Base-by-base conservation (phyloP, 495 filamentous ascomycete species). In the Penicillium robsamsonii region DNA sequence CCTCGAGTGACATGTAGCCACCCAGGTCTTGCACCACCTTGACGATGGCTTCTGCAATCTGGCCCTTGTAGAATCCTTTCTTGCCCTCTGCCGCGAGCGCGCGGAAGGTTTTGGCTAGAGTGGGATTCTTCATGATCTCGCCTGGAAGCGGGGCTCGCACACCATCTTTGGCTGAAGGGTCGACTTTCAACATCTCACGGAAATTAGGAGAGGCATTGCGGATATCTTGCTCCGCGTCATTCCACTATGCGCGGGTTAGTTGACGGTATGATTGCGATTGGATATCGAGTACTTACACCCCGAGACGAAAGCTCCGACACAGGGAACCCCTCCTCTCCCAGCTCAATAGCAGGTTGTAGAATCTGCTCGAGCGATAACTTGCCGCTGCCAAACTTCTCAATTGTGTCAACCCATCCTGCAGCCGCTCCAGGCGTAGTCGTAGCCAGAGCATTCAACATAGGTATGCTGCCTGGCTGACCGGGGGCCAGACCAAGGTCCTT, bases 331-430 rank as follows among this genome's bases (percentile, higher is more conserved):
- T 91, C 82, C 68, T 97, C 92, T 0, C 84, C 94, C 11, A 97
- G 78, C 64, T 89, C 83, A 62, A 96, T 91, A 0, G 90, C 94
- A 11, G 94, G 93, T 35, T 74, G 76, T 24, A 98, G 74, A 44
- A 97, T 87, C 66, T 96, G 84, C 63, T 84, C 78, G 70, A 98
- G 55, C 0, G 78, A 83, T 27, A 97, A 55, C 71, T 88, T 96
- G 3, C 91, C 90, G 67, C 91, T 96, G 4, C 94, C 94, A 70
- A 97, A 97, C 46, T 81, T 86, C 72, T 92, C 85, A n/a, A 97
- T 79, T 1, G 86, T 87, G 70, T 98, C 94, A 31, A 89, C 85
- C 94, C 95, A 98, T 3, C 95, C 94, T 7, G 92, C 95, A 11
- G 95, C 85, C 7, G 95, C 91, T 8, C 94, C 94, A 1, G 94